Evolutionary conservation across 345 rosid genomes (phyloP).

Genomic region (Mercurialis annua): DNA sequence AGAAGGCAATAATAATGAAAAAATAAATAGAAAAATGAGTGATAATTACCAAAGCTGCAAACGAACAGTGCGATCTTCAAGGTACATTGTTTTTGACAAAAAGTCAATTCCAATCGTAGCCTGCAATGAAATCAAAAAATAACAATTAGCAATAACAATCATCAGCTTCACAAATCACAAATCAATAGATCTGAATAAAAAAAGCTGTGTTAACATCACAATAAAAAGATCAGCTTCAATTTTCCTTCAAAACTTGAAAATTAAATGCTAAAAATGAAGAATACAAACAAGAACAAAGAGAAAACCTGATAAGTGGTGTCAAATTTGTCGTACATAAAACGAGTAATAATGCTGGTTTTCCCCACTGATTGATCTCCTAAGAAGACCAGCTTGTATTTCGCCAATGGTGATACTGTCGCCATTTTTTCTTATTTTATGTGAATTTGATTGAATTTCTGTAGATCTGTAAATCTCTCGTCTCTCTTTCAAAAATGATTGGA

Average conservation of each 20-base stretch:
- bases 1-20: too few species aligned
- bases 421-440: not conserved
- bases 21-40: not conserved
- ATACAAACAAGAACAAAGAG: not conserved
- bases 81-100: constrained; percentile 90
- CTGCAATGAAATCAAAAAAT: constrained; percentile 32
- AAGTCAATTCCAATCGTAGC: constrained; percentile 94
- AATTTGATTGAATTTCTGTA: not conserved
- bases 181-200: not conserved
- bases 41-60: constrained; percentile 76
- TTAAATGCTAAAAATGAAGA: not conserved
- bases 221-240: too few species aligned
- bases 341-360: constrained; percentile 38
- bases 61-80: constrained; percentile 88
- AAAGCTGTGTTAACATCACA: too few species aligned
- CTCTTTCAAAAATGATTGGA: not conserved
- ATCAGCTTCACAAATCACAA: not conserved
- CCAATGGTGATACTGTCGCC: constrained; percentile 25
- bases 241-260: not conserved
- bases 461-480: too few species aligned
- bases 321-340: constrained; percentile 39
- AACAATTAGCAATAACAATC: not conserved
- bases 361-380: constrained; percentile 34
- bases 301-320: constrained; percentile 33
- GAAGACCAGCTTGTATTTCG: constrained; percentile 32